A percentile compares a stretch with the other conserved stretches of the same genome.
Evolutionary conservation across 768 basidiomycete species (phyloP).

Genomic region (Suillus paluster): DNA sequence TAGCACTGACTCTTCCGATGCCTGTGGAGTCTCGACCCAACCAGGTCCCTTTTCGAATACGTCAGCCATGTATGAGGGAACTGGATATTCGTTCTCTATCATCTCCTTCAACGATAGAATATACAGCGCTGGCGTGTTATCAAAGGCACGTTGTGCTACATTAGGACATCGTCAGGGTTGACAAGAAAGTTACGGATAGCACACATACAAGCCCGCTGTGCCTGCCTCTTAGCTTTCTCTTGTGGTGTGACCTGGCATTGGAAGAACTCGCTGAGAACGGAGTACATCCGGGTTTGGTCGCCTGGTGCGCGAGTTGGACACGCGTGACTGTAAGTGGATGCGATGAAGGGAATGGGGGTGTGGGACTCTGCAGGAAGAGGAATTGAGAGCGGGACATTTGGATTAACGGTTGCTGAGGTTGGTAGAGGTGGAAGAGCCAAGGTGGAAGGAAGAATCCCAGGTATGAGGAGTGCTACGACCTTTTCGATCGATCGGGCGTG

Average conservation of each 20-base stretch:
- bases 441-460: conserved; percentile 81
- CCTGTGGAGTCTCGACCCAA: conserved; percentile 83
- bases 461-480: conserved; percentile 80
- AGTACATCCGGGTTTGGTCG: conserved; percentile 83
- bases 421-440: conserved; percentile 74
- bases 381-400: conserved; percentile 57
- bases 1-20: conserved; percentile 34
- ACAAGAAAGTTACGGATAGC: conserved; percentile 25
- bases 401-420: conserved; percentile 64
- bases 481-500: conserved; percentile 75
- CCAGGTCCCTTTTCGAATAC: conserved; percentile 64
- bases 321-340: conserved; percentile 87
- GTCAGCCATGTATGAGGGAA: conserved; percentile 84
- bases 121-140: conserved; percentile 71
- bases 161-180: conserved; percentile 15
- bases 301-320: conserved; percentile 94
- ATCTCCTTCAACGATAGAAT: conserved; percentile 82
- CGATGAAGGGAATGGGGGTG: conserved; percentile 64
- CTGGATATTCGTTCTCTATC: conserved; percentile 92
- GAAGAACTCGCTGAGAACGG: conserved; percentile 83
- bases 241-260: conserved; percentile 77
- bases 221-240: conserved; percentile 72
- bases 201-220: conserved; percentile 46
- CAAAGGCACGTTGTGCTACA: conserved; percentile 62
- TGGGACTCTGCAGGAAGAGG: conserved; percentile 38